A percentile compares a stretch with the other conserved stretches of the same genome.
Conservation (phyloP, 2,329 filamentous ascomycete species). For the Hymenoscyphus scutula region DNA sequence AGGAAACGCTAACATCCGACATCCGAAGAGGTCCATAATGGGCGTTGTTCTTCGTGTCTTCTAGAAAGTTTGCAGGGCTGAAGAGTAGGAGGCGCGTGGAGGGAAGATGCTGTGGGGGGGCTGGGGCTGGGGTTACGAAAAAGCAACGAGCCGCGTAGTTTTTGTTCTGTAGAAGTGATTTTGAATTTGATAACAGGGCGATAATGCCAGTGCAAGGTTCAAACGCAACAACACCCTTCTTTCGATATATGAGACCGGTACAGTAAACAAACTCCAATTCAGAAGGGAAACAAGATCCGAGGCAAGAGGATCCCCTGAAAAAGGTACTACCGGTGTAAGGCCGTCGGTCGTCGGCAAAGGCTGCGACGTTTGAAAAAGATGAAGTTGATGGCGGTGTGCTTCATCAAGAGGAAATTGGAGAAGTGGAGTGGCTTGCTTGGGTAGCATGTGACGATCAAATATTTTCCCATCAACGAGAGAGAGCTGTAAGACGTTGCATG, state of each 20-base stretch:
- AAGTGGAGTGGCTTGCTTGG: not conserved
- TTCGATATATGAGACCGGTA: not conserved
- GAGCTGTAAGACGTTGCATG: not conserved
- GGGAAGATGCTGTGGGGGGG: not conserved
- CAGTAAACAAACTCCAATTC: not conserved
- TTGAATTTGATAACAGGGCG: not conserved
- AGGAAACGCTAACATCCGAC: not conserved
- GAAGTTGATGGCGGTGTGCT: not conserved
- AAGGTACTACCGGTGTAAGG: not conserved
- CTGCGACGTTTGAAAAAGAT: not conserved
- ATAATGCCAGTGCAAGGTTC: not conserved
- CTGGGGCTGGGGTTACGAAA: not conserved
- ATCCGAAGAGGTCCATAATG: conserved; percentile 1
- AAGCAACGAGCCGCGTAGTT: not conserved
- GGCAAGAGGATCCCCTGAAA: not conserved
- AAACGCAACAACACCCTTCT: not conserved
- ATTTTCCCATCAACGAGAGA: not conserved
- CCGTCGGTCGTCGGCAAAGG: not conserved
- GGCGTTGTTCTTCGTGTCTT: not conserved
- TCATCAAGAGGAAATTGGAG: not conserved
- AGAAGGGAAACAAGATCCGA: not conserved
- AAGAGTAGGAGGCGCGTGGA: not conserved
- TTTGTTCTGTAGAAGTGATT: not conserved
- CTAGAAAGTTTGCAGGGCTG: not conserved
- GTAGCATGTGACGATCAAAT: not conserved